Evolutionary conservation across 2,329 filamentous ascomycete species (phyloP).

Genomic region (Aschersonia sp.): DNA sequence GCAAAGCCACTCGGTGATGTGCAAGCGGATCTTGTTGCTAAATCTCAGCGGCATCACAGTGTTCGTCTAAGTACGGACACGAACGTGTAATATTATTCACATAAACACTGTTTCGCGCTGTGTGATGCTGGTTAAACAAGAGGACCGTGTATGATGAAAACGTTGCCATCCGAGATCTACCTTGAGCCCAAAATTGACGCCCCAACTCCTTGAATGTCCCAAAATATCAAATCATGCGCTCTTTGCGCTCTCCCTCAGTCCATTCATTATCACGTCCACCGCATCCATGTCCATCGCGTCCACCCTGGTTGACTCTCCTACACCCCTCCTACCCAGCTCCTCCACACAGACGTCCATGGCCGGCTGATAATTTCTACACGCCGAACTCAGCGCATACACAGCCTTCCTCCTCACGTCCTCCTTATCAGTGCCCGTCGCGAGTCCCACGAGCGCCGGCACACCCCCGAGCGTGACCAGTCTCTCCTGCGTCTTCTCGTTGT

Average conservation of each 20-base stretch:
- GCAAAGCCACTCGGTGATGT: constrained; percentile 40
- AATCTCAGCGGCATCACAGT: no score
- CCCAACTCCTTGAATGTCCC: not conserved
- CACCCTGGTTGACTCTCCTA: constrained; percentile 36
- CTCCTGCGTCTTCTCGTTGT: constrained; percentile 79
- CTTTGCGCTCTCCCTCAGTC: constrained; percentile 40
- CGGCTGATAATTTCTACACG: constrained; percentile 79
- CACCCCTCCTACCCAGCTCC: constrained; percentile 42
- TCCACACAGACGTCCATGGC: constrained; percentile 55
- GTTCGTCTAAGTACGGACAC: no score
- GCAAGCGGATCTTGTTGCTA: not conserved
- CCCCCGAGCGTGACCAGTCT: constrained; percentile 47
- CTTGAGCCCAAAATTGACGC: not conserved
- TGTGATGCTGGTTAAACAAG: no score
- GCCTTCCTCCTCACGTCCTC: constrained; percentile 68
- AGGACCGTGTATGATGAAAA: no score
- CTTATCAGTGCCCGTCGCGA: constrained; percentile 32
- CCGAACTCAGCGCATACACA: constrained; percentile 75
- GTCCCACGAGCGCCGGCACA: constrained; percentile 51
- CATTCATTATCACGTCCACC: constrained; percentile 60
- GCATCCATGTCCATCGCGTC: constrained; percentile 80
- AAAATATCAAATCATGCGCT: constrained; percentile 16
- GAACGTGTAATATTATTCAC: no score
- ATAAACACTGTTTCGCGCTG: no score
- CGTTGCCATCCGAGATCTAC: not conserved